Percentiles rank a stretch among this genome's conserved stretches.
phyloP scores from a whole-genome alignment of 768 basidiomycete species.

The Mycena galericulata region DNA sequence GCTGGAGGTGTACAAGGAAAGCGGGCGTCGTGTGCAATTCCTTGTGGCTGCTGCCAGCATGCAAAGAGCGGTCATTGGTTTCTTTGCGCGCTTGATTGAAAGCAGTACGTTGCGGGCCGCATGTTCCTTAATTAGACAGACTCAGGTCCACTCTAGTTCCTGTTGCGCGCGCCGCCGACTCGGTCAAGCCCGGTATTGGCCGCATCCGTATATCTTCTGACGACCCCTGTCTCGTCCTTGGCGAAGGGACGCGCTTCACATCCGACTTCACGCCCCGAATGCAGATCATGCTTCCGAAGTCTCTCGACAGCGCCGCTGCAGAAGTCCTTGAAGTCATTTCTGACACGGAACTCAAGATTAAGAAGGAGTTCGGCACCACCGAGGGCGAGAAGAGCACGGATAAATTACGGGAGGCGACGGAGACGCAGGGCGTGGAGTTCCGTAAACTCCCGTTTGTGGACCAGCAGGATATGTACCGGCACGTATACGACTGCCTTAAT shows the following conservation, averaged over 20 bases:
- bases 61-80: constrained; percentile 82
- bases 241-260: constrained; percentile 83
- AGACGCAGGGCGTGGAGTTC: constrained; percentile 78
- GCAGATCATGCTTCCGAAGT: constrained; percentile 90
- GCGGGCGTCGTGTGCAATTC: constrained; percentile 84
- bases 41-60: constrained; percentile 92
- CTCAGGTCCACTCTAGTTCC: constrained; percentile 59
- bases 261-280: constrained; percentile 79
- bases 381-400: constrained; percentile 77
- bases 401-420: constrained; percentile 68
- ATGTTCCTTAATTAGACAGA: neutral
- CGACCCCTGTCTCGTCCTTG: constrained; percentile 86
- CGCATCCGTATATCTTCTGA: constrained; percentile 74
- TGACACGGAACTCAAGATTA: constrained; percentile 85
- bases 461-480: constrained; percentile 93
- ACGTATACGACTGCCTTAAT: constrained; percentile 89
- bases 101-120: constrained; percentile 58
- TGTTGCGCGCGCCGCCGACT: constrained; percentile 91
- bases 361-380: constrained; percentile 89
- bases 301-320: constrained; percentile 78
- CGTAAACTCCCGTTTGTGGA: constrained; percentile 91
- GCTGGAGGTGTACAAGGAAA: constrained; percentile 88
- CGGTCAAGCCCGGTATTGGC: constrained; percentile 81
- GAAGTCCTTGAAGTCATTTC: constrained; percentile 92
- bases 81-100: constrained; percentile 85